Percentiles rank a stretch among this genome's conserved stretches.
Conservation (phyloP, 1,284 basidiomycete species). For the Trametes pubescens region DNA sequence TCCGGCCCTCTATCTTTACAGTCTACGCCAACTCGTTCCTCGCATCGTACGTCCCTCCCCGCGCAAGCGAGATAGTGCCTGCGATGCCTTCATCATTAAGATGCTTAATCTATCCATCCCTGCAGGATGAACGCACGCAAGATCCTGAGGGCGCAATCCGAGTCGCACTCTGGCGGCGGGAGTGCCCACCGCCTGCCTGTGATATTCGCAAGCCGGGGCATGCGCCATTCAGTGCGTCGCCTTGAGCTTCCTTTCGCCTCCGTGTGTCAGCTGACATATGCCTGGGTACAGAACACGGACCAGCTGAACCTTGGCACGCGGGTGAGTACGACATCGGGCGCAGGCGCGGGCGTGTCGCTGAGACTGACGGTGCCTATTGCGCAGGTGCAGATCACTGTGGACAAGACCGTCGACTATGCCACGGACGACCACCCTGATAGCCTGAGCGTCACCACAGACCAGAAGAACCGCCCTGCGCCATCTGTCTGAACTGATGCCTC, state of each 20-base stretch:
- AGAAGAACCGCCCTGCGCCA: slow-evolving; percentile 10
- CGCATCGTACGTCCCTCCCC: slow-evolving; percentile 32
- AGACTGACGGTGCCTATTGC: slow-evolving; percentile 12
- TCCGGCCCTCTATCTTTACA: slow-evolving; percentile 25
- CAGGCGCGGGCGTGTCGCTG: slow-evolving; percentile 13
- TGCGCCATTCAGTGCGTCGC: slow-evolving; percentile 27
- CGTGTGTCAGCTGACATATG: slow-evolving; percentile 19
- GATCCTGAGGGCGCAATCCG: slow-evolving; percentile 30
- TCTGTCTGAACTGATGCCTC: slow-evolving; percentile 5
- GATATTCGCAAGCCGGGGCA: slow-evolving; percentile 27
- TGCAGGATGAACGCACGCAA: slow-evolving; percentile 39
- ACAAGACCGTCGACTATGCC: slow-evolving; percentile 39
- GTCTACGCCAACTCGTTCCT: slow-evolving; percentile 39
- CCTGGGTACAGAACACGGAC: slow-evolving; percentile 23
- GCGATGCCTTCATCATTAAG: slow-evolving; percentile 5
- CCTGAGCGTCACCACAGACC: slow-evolving; percentile 13
- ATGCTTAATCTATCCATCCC: slow-evolving; percentile 3
- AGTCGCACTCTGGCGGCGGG: slow-evolving; percentile 22
- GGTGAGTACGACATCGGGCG: slow-evolving; percentile 21
- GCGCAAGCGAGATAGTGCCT: slow-evolving; percentile 16
- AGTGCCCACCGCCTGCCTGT: slow-evolving; percentile 32
- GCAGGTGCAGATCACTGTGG: slow-evolving; percentile 41
- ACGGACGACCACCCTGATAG: slow-evolving; percentile 31
- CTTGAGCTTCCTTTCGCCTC: slow-evolving; percentile 1
- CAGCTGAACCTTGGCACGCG: slow-evolving; percentile 30